Percentiles rank a stretch among this genome's conserved stretches.
phyloP scores from a whole-genome alignment of 768 basidiomycete species.

The Collybia nuda region DNA sequence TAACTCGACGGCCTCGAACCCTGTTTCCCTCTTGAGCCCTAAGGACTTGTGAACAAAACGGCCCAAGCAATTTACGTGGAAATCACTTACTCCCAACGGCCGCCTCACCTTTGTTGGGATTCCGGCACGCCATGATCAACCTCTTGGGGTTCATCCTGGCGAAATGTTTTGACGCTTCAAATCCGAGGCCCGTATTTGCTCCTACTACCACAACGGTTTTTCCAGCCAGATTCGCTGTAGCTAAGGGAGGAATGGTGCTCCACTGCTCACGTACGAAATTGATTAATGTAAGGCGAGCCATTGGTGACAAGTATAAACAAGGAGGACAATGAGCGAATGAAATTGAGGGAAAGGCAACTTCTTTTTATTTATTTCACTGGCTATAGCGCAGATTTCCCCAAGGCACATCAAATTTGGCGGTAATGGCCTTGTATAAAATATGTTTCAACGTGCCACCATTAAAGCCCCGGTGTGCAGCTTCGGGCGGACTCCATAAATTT shows the following conservation, averaged over 20 bases:
- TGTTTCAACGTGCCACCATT: too few species aligned
- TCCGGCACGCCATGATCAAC: conserved; percentile 39
- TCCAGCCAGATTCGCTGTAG: conserved; percentile 34
- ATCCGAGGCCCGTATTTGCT: conserved; percentile 52
- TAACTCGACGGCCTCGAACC: conserved; percentile 31
- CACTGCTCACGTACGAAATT: conserved; percentile 20
- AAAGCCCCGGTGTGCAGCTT: too few species aligned
- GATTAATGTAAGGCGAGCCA: conserved; percentile 16
- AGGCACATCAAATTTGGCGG: too few species aligned
- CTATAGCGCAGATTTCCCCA: too few species aligned
- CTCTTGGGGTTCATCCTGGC: conserved; percentile 40
- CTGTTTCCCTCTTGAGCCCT: conserved; percentile 31
- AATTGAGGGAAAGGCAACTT: too few species aligned
- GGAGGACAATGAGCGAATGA: too few species aligned
- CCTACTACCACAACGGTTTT: conserved; percentile 50
- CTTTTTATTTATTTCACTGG: too few species aligned
- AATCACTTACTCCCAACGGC: conserved; percentile 32
- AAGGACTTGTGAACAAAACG: neutral
- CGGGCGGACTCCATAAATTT: too few species aligned
- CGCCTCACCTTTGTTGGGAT: conserved; percentile 29
- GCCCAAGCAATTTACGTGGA: neutral
- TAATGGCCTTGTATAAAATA: too few species aligned
- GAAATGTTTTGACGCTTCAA: conserved; percentile 46
- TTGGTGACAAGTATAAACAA: neutral
- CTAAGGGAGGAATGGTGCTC: conserved; percentile 24